phyloP scores from a whole-genome alignment of 352 stramenopile genomes.

The Phytopythium helicoides region DNA sequence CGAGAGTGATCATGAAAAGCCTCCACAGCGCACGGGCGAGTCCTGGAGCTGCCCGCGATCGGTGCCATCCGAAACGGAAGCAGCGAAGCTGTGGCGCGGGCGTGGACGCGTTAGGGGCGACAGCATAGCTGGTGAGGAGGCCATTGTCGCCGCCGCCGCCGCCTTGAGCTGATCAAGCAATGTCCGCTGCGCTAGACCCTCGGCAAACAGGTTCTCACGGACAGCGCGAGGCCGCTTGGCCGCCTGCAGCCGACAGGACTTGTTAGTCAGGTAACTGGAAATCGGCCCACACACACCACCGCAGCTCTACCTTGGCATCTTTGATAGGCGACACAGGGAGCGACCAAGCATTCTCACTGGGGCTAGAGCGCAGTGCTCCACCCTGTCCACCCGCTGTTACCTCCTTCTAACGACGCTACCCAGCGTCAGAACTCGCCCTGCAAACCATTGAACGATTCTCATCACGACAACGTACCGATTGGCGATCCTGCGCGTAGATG shows the following conservation, averaged over 20 bases:
- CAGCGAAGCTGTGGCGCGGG: neutral
- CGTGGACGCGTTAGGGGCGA: constrained; percentile 4
- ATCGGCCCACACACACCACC: neutral
- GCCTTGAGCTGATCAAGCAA: constrained; percentile 57
- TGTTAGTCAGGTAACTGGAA: neutral
- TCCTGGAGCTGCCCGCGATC: neutral
- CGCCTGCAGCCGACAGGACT: constrained; percentile 2
- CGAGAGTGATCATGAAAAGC: constrained; percentile 16
- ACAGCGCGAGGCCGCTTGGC: constrained; percentile 10
- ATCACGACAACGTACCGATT: neutral
- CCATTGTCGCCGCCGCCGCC: neutral
- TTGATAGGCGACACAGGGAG: constrained; percentile 54
- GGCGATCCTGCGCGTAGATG: constrained; percentile 37
- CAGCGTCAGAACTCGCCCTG: neutral
- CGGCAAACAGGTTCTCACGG: constrained; percentile 44
- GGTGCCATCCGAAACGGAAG: neutral
- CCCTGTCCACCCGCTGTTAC: neutral
- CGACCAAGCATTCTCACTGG: constrained; percentile 15
- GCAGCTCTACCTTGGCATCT: constrained; percentile 19
- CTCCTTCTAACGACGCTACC: neutral
- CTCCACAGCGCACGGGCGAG: constrained; percentile 24
- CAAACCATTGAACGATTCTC: neutral
- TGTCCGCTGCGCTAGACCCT: constrained; percentile 44
- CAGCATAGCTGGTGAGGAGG: constrained; percentile 4
- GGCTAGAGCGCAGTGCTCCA: neutral